These are phyloP conservation scores for Tolypocladium guangdongense DNA, from an alignment of 2,329 filamentous ascomycete species.

Conservation along the genomic window DNA sequence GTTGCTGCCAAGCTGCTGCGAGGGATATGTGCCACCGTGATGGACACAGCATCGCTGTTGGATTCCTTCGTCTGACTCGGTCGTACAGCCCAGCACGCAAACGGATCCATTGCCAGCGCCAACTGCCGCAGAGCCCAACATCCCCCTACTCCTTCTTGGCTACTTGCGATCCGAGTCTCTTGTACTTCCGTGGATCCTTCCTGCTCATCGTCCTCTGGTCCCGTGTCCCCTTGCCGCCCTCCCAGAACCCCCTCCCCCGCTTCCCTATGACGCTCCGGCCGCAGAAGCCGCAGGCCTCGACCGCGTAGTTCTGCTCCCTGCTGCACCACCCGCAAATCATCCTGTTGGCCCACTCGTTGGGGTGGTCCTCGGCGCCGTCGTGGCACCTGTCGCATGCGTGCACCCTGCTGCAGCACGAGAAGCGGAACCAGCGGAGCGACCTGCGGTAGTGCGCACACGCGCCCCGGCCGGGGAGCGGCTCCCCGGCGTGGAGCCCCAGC, in stretches of 20 bases:
- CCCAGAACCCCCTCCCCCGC: slow-evolving; percentile 67
- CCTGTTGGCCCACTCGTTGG: slow-evolving; percentile 69
- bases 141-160: neutral
- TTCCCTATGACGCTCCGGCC: slow-evolving; percentile 56
- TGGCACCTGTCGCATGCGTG: slow-evolving; percentile 64
- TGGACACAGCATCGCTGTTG: neutral
- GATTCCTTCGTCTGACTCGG: neutral
- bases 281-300: slow-evolving; percentile 67
- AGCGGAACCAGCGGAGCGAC: slow-evolving; percentile 54
- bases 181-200: slow-evolving; percentile 67
- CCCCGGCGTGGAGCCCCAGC: slow-evolving; percentile 45
- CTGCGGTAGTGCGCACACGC: slow-evolving; percentile 47
- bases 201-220: slow-evolving; percentile 61
- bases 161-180: slow-evolving; percentile 36
- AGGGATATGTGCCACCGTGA: neutral
- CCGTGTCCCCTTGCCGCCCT: slow-evolving; percentile 74
- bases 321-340: slow-evolving; percentile 79
- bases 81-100: neutral
- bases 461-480: slow-evolving; percentile 41
- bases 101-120: too few relatives aligned
- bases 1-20: too few relatives aligned
- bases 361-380: slow-evolving; percentile 58
- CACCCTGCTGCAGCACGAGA: slow-evolving; percentile 49
- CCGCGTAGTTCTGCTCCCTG: slow-evolving; percentile 67
- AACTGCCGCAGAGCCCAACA: neutral